Evolutionary conservation across 495 filamentous ascomycete species (phyloP).

Genomic region (Xylaria flabelliformis): DNA sequence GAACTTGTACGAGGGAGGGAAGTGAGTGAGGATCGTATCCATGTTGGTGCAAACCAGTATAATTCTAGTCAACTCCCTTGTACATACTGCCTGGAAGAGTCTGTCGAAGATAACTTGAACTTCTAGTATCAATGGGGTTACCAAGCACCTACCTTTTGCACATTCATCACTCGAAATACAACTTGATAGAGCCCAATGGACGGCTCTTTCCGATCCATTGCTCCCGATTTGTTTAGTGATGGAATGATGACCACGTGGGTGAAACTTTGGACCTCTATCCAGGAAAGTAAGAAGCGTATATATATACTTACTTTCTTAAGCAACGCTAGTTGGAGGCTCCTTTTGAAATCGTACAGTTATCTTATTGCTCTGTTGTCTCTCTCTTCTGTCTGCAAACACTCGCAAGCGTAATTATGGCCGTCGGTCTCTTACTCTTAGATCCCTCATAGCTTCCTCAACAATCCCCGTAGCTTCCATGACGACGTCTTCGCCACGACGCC

Average conservation of each 20-base stretch:
- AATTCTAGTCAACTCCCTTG: background rate
- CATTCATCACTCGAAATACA: background rate
- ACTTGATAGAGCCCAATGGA: background rate
- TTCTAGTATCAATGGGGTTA: background rate
- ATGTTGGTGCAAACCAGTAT: background rate
- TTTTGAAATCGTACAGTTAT: background rate
- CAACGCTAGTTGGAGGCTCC: background rate
- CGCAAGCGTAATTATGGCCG: too few species aligned
- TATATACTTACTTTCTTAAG: background rate
- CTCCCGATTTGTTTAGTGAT: background rate
- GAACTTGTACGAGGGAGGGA: background rate
- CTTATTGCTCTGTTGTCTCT: too few species aligned
- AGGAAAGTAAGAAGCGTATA: too few species aligned
- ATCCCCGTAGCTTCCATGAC: slow-evolving; percentile 57
- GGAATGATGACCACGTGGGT: too few species aligned
- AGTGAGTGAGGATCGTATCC: background rate
- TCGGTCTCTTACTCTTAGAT: background rate
- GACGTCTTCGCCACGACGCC: slow-evolving; percentile 86
- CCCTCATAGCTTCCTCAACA: slow-evolving; percentile 41
- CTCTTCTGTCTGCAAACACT: too few species aligned
- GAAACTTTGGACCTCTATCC: too few species aligned
- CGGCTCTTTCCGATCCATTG: background rate
- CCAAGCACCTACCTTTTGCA: background rate
- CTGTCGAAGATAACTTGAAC: background rate
- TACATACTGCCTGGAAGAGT: background rate